Conservation (phyloP, 352 stramenopile genomes). For the Globisporangium irregulare region DNA sequence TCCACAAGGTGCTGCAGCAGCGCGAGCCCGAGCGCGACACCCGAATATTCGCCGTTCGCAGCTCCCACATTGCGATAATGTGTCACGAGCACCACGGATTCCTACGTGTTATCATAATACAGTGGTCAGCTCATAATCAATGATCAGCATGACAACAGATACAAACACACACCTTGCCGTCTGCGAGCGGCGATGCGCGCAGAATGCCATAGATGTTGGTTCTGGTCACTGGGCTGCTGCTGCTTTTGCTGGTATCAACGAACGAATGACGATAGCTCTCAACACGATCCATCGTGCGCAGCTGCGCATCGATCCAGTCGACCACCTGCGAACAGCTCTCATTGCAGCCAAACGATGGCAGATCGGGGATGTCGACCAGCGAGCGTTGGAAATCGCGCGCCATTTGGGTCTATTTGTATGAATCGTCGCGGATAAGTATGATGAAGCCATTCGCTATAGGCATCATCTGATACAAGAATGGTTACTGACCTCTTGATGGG, state of each 20-base stretch:
- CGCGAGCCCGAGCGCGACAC: constrained; percentile 51
- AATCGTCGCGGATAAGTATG: neutral
- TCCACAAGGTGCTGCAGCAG: constrained; percentile 57
- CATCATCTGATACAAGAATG: neutral
- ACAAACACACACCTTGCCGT: constrained; percentile 51
- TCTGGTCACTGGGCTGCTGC: constrained; percentile 16
- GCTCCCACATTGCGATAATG: constrained; percentile 63
- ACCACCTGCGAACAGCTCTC: constrained; percentile 44
- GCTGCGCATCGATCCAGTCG: constrained; percentile 58
- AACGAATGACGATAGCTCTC: constrained; percentile 62
- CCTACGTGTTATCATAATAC: constrained; percentile 11
- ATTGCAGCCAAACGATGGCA: constrained; percentile 34
- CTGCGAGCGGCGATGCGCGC: constrained; percentile 62
- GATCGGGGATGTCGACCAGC: constrained; percentile 31
- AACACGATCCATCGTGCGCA: constrained; percentile 53
- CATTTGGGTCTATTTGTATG: constrained; percentile 1
- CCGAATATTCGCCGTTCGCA: constrained; percentile 42
- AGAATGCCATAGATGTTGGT: constrained; percentile 82
- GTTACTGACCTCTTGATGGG: constrained; percentile 29
- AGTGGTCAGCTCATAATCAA: neutral
- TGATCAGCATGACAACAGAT: constrained; percentile 6
- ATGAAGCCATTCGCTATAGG: neutral
- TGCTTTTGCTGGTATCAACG: constrained; percentile 7
- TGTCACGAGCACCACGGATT: constrained; percentile 67
- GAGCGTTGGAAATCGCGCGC: constrained; percentile 31